These are phyloP conservation scores for Heliosperma pusillum DNA, from an alignment of 148 eudicot species.

Conservation along the genomic window DNA sequence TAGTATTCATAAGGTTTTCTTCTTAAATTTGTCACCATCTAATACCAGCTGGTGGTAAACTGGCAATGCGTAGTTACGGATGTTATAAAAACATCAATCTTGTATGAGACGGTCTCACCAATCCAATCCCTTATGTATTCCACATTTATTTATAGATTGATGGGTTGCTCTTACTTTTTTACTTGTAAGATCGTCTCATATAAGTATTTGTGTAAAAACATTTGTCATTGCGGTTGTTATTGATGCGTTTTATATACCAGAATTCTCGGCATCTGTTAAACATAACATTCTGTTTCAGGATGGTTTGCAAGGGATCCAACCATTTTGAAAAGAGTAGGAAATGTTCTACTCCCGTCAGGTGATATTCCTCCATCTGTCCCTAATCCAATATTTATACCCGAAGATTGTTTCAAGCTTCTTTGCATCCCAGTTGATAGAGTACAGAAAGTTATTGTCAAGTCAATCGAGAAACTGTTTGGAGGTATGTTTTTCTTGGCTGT, in stretches of 20 bases:
- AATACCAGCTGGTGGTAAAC: too few species aligned
- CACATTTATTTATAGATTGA: not conserved
- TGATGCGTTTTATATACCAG: not conserved
- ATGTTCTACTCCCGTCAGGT: constrained; percentile 45
- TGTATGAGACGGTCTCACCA: not conserved
- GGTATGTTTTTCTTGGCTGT: constrained; percentile 30
- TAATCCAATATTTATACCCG: constrained; percentile 48
- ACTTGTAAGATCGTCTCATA: not conserved
- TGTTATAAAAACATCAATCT: too few species aligned
- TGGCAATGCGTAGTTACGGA: too few species aligned
- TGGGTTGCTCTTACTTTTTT: not conserved
- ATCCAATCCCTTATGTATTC: not conserved
- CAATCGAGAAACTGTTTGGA: constrained; percentile 64
- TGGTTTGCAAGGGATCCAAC: constrained; percentile 90
- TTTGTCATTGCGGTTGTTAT: not conserved
- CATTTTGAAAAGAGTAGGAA: constrained; percentile 59
- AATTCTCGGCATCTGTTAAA: constrained; percentile 8
- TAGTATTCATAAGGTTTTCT: too few species aligned
- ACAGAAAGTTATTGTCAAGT: constrained; percentile 38
- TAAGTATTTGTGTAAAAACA: not conserved
- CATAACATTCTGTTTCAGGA: constrained; percentile 41
- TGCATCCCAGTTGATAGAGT: constrained; percentile 53
- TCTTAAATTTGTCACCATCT: too few species aligned
- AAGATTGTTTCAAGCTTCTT: constrained; percentile 82
- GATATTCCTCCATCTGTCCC: constrained; percentile 34